Evolutionary conservation across 2,329 filamentous ascomycete species (phyloP), one percentile per base, ranked within the genome.

Genomic region (Epichloe elymi): DNA sequence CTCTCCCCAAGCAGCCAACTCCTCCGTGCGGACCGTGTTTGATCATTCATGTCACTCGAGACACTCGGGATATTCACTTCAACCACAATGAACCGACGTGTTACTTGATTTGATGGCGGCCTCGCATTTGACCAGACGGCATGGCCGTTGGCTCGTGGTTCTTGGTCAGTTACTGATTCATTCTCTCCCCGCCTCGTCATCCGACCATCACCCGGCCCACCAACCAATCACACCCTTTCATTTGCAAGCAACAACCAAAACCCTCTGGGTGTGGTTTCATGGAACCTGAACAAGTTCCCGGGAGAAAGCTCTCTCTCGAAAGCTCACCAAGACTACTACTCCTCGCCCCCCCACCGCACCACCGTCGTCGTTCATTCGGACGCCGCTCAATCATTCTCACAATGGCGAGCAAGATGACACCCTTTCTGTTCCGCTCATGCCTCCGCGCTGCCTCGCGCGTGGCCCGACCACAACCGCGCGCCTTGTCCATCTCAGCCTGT

Each of bases 391-490:
- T 56, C 49, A 49, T 35, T 20, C 52, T 42, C 58, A 61, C 58
- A 63, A 95, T 95, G 89, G 86, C 88, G 67, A 90, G 85, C 68
- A 91, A 85, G 75, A 73, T 95, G 65, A 78, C 83, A 54, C 85
- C 88, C 46, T 77, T 84, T 65, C 70, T 86, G 63, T 74, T 88
- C 70, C 79, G 87, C 70, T 80, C 81, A 62, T 80, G 78, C 65
- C 73, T 79, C 61, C 80, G 86, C 64, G 74, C 81, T 59, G 71
- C 77, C 59, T 76, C 80, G 66, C 78, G 79, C 68, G 72, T 79
- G 61, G 74, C 80, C 61, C 74, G 76, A 63, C 73, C 79, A 58
- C 86, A 86, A 72, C 79, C 76, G 69, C 84, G 88, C 66, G 74
- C 82, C 56, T 83, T 95, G 68, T 83, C 82, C 67, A 74, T 78